phyloP scores from a whole-genome alignment of 2,329 filamentous ascomycete genomes.

The Alternaria panax region DNA sequence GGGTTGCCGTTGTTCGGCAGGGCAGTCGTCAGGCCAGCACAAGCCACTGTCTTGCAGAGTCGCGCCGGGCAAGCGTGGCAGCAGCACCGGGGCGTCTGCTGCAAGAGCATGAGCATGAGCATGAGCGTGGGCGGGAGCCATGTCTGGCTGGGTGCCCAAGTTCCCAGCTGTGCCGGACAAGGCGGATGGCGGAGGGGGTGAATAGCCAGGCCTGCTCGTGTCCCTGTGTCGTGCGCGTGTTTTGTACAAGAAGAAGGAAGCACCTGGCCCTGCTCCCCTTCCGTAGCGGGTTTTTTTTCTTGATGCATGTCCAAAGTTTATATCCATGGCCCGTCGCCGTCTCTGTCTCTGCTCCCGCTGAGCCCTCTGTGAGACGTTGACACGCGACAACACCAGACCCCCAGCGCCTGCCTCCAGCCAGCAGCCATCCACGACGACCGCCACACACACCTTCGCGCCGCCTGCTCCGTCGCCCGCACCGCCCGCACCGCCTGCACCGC shows the following conservation, averaged over 20 bases:
- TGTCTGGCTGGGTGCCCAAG: not conserved
- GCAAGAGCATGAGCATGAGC: no score
- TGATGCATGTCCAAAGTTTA: constrained; percentile 1
- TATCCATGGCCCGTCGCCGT: not conserved
- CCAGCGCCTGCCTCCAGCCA: no score
- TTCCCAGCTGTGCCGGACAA: not conserved
- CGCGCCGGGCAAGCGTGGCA: constrained; percentile 1
- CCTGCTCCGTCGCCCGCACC: not conserved
- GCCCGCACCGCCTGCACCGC: no score
- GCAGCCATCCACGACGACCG: no score
- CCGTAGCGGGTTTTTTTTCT: not conserved
- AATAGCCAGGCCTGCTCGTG: not conserved
- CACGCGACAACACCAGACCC: not conserved
- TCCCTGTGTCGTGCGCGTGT: constrained; percentile 2
- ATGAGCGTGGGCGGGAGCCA: constrained; percentile 1
- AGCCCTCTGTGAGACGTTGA: constrained; percentile 9
- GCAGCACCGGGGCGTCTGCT: constrained; percentile 2
- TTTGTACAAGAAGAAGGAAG: constrained; percentile 24
- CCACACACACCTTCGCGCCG: not conserved
- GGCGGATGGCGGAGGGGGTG: not conserved
- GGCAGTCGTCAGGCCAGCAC: not conserved
- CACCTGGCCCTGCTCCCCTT: not conserved
- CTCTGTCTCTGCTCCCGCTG: not conserved
- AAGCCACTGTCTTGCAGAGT: constrained; percentile 2
- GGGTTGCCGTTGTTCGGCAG: not conserved